Evolutionary conservation across 2,329 filamentous ascomycete species (phyloP).

Genomic region (Fusarium zealandicum): DNA sequence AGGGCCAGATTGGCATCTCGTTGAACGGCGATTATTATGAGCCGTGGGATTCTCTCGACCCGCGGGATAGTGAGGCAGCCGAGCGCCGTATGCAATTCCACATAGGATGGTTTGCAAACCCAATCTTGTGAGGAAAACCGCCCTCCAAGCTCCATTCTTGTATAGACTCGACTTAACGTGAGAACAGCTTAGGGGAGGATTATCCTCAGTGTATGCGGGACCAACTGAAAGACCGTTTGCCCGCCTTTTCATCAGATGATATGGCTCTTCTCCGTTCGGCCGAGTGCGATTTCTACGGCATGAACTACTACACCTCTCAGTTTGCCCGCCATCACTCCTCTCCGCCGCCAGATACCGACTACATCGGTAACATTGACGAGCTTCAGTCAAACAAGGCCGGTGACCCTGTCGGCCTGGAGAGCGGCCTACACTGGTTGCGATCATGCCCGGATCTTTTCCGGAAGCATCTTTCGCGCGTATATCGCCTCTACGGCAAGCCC

Average conservation of each 20-base stretch:
- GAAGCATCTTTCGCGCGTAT: constrained; percentile 18
- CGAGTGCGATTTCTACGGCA: constrained; percentile 32
- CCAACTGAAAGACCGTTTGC: constrained; percentile 44
- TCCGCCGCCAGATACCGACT: constrained; percentile 2
- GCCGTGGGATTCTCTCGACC: constrained; percentile 44
- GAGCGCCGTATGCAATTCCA: constrained; percentile 48
- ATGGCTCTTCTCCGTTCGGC: constrained; percentile 36
- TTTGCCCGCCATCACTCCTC: constrained; percentile 10
- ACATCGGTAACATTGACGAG: constrained; percentile 21
- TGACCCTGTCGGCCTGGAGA: constrained; percentile 2
- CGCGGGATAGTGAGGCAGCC: constrained; percentile 42
- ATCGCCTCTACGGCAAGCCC: constrained; percentile 24
- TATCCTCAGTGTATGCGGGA: constrained; percentile 49
- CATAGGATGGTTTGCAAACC: constrained; percentile 51
- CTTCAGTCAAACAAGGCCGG: constrained; percentile 17
- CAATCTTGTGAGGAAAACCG: constrained; percentile 45
- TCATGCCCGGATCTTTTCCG: constrained; percentile 24
- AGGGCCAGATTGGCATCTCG: constrained; percentile 46
- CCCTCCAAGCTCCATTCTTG: no score
- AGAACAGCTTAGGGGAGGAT: constrained; percentile 41
- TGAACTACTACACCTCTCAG: constrained; percentile 33
- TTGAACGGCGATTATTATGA: constrained; percentile 51
- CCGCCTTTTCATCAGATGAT: constrained; percentile 41
- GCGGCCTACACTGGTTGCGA: constrained; percentile 20
- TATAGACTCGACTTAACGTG: no score